Evolutionary conservation across 805 yeast genomes (phyloP), one percentile per base, ranked within the genome.

Genomic region (Zygoascus bituminiphila): DNA sequence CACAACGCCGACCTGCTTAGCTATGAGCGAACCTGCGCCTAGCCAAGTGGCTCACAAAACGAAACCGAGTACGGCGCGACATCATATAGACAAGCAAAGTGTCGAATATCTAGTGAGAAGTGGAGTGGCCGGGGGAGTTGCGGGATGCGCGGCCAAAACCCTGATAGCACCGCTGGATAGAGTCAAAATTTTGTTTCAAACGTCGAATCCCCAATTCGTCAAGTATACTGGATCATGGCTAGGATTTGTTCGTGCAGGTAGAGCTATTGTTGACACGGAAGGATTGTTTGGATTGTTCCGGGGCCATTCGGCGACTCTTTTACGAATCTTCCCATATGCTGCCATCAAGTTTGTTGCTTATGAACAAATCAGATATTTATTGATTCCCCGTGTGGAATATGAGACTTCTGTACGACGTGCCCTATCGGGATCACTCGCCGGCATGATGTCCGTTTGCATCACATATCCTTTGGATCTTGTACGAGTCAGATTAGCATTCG

Each of bases 141-240:
- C 98, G 0, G 98, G 98, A 1, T 80, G 88, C 46, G 87, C 93
- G n/a, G 98, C 96, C 2, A 93, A 93, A 61, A 88, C 98, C 0
- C 71, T 89, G 48, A 86, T 93, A 40, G 98, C 98, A 0, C 98
- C 98, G 1, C 66, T 93, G 50, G 98, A 93, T 66, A 75, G 98
- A 58, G 91, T 93, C 55, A 93, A 93, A 68, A 93, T 93, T 60
- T 70, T 93, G 43, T 93, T 93, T 66, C 98, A 93, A 67, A 93
- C 98, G 1, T 79, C 91, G 17, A 88, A 91, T 60, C 97, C 98
- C 0, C 91, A 84, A 52, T 93, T 86, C 59, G 67, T 77, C 36
- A 77, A 83, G 62, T 88, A 78, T 62, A 73, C 95, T 6, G 96
- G 96, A 14, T 79, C 91, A 0, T 77, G 84, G 54, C 64, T 68